Evolutionary conservation across 1,284 basidiomycete species (phyloP).

Genomic region (Ceratorhiza oryzae-sativae): DNA sequence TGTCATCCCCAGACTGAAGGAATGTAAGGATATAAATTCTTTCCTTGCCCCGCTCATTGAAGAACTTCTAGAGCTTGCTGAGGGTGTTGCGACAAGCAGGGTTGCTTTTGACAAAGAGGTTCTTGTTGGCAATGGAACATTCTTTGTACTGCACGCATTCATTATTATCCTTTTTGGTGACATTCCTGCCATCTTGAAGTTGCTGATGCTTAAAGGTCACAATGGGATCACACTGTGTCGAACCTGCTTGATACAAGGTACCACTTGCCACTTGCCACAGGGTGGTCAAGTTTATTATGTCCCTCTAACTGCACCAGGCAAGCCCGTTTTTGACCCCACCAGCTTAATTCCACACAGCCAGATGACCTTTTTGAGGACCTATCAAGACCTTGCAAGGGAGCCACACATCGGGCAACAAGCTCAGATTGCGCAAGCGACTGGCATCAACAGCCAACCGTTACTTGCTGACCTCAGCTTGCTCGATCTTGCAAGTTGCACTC

Average conservation of each 20-base stretch:
- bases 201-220: constrained; percentile 40
- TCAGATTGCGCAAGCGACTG: neutral
- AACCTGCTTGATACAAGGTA: constrained; percentile 37
- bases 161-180: constrained; percentile 40
- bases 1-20: constrained; percentile 41
- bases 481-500: constrained; percentile 31
- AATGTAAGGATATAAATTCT: constrained; percentile 41
- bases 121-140: too few relatives aligned
- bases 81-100: constrained; percentile 17
- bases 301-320: constrained; percentile 23
- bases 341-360: constrained; percentile 34
- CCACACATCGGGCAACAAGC: neutral
- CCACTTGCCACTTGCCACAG: constrained; percentile 45
- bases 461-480: constrained; percentile 3
- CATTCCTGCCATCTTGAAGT: constrained; percentile 39
- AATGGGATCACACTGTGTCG: constrained; percentile 40
- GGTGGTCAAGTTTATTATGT: constrained; percentile 10
- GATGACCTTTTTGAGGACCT: neutral
- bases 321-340: neutral
- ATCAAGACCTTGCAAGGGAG: neutral
- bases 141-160: constrained; percentile 40
- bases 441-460: constrained; percentile 32
- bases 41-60: constrained; percentile 40
- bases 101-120: neutral
- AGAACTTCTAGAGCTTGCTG: constrained; percentile 29